These are phyloP conservation scores for Exserohilum rostratum DNA, from an alignment of 2,329 filamentous ascomycete genomes.

Conservation along the genomic window DNA sequence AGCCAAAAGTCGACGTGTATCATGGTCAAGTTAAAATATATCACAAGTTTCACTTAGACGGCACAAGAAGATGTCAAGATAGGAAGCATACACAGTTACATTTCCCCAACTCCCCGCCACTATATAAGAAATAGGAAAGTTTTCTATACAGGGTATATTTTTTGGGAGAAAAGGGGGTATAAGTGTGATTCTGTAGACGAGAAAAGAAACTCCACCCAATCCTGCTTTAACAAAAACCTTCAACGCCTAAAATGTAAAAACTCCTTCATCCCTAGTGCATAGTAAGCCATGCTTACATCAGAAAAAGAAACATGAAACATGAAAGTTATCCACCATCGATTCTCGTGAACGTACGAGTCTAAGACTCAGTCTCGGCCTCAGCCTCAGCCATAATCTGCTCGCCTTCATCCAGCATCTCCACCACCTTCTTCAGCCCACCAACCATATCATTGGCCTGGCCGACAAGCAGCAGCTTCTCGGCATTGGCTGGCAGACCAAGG, in stretches of 20 bases:
- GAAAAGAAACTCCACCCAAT: background rate
- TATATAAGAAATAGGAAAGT: too few relatives aligned
- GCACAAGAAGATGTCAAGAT: too few relatives aligned
- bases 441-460: slow-evolving; percentile 87
- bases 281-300: background rate
- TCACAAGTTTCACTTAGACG: too few relatives aligned
- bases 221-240: too few relatives aligned
- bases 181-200: background rate
- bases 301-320: background rate
- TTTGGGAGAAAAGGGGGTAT: background rate
- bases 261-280: too few relatives aligned
- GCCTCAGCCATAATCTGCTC: slow-evolving; percentile 83
- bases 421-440: slow-evolving; percentile 81
- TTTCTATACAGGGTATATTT: too few relatives aligned
- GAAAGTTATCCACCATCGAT: background rate
- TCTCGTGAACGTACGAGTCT: background rate
- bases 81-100: too few relatives aligned
- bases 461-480: slow-evolving; percentile 91
- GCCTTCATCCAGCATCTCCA: slow-evolving; percentile 87
- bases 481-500: slow-evolving; percentile 89
- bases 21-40: too few relatives aligned
- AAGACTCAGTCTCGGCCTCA: slow-evolving; percentile 57
- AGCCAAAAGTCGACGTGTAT: too few relatives aligned
- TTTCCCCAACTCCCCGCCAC: too few relatives aligned
- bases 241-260: background rate